These are phyloP conservation scores for Ophiocordyceps camponoti-saundersi DNA, from an alignment of 2,329 filamentous ascomycete species.

Conservation along the genomic window DNA sequence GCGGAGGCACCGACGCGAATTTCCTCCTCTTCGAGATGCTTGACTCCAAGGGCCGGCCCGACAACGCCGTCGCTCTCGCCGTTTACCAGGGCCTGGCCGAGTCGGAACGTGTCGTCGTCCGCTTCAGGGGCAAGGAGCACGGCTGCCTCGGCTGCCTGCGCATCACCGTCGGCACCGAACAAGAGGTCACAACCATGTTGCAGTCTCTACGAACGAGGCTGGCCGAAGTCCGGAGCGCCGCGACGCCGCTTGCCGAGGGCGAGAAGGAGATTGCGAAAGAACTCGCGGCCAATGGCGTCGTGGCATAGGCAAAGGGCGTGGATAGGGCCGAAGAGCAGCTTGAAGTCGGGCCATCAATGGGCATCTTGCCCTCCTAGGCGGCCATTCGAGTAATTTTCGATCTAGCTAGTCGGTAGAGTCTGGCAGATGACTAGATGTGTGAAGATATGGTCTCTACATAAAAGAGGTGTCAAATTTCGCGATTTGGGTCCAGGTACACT, in stretches of 20 bases:
- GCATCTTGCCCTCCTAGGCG: too few species aligned
- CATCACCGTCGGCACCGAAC: constrained; percentile 81
- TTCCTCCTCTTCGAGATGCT: constrained; percentile 86
- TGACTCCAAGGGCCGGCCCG: constrained; percentile 52
- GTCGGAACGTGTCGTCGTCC: constrained; percentile 73
- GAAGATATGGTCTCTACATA: too few species aligned
- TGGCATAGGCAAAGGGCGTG: not conserved
- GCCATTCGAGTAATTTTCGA: too few species aligned
- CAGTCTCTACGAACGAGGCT: constrained; percentile 40
- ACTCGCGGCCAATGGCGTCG: not conserved
- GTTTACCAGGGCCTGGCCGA: constrained; percentile 80
- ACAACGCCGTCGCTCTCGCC: constrained; percentile 60
- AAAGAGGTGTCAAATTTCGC: too few species aligned
- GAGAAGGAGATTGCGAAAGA: not conserved
- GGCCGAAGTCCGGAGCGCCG: constrained; percentile 21
- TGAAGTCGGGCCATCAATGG: too few species aligned
- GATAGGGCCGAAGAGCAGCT: not conserved
- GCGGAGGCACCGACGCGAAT: constrained; percentile 69
- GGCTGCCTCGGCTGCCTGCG: constrained; percentile 79
- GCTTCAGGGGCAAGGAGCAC: constrained; percentile 84
- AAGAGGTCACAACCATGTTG: constrained; percentile 68
- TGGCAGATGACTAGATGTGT: too few species aligned
- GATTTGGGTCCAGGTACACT: too few species aligned
- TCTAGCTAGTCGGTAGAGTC: too few species aligned
- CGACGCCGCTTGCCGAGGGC: not conserved